phyloP scores from a whole-genome alignment of 1,284 basidiomycete genomes.

The Ustilago cynodontis region DNA sequence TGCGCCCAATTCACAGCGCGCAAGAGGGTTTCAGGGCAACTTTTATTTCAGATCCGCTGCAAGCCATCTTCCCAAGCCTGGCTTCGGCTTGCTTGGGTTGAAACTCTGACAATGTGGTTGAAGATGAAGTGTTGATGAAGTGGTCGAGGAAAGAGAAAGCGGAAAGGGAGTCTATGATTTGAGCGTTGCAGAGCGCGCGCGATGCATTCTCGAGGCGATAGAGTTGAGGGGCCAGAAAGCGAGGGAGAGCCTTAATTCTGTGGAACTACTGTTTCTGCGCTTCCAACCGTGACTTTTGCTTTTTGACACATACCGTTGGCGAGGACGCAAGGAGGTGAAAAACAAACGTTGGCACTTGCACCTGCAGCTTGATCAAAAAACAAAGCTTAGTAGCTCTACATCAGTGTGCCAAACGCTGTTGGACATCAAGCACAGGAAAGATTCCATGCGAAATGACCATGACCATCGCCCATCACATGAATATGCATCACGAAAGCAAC shows the following conservation, averaged over 20 bases:
- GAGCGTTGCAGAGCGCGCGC: not conserved
- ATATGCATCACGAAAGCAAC: not conserved
- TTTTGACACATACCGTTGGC: not conserved
- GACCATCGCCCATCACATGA: conserved; percentile 24
- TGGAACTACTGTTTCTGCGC: no score
- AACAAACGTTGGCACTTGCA: no score
- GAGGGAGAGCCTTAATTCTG: no score
- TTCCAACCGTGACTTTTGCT: not conserved
- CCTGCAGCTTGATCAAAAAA: not conserved
- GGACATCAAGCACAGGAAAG: no score
- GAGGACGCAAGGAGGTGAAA: not conserved
- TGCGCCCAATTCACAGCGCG: no score
- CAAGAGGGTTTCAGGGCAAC: not conserved
- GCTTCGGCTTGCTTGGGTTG: no score
- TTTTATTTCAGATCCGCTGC: not conserved
- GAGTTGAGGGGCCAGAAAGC: not conserved
- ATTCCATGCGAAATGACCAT: conserved; percentile 4
- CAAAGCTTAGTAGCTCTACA: not conserved
- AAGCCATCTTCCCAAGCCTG: not conserved
- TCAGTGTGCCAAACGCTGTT: not conserved
- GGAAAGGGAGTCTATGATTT: not conserved
- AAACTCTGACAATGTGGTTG: not conserved
- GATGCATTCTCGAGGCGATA: not conserved
- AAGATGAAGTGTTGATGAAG: no score
- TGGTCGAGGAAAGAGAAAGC: no score